Percentiles rank a stretch among this genome's conserved stretches.
phyloP scores from a whole-genome alignment of 805 yeast genomes.

The Monosporozyma siamensis region DNA sequence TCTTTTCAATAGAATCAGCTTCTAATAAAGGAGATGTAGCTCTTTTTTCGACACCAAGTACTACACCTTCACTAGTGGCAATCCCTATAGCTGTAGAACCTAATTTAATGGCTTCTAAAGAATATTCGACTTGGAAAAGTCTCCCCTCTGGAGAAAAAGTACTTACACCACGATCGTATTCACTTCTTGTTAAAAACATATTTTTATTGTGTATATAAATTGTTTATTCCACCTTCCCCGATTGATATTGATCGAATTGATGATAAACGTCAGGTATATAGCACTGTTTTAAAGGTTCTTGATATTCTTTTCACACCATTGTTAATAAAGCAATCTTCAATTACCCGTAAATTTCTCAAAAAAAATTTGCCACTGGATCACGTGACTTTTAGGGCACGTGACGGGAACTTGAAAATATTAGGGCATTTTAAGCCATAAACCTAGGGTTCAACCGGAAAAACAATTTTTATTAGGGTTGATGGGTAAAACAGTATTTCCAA shows the following conservation, averaged over 20 bases:
- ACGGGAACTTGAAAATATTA: too few relatives aligned
- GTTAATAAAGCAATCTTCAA: too few relatives aligned
- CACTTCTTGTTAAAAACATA: conserved; percentile 98
- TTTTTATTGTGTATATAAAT: not conserved
- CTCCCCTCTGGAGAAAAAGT: conserved; percentile 99
- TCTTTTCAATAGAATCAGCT: conserved; percentile 88
- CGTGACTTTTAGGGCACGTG: not conserved
- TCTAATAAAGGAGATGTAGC: conserved; percentile 89
- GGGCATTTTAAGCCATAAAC: too few relatives aligned
- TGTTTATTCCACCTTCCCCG: not conserved
- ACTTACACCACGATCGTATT: conserved; percentile 97
- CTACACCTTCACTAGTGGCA: conserved; percentile 89
- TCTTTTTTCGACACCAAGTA: conserved; percentile 93
- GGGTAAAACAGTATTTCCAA: too few relatives aligned
- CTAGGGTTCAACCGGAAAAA: too few relatives aligned
- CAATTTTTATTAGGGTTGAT: too few relatives aligned
- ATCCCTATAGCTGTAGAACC: conserved; percentile 94
- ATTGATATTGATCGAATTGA: too few relatives aligned
- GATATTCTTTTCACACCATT: too few relatives aligned
- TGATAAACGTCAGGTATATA: too few relatives aligned
- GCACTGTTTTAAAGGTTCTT: not conserved
- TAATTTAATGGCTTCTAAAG: conserved; percentile 90
- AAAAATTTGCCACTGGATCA: conserved; percentile 1
- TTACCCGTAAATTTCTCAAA: not conserved
- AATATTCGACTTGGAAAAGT: conserved; percentile 94